These are phyloP conservation scores for Cyberlindnera petersonii DNA, from an alignment of 805 yeast species.

Conservation along the genomic window DNA sequence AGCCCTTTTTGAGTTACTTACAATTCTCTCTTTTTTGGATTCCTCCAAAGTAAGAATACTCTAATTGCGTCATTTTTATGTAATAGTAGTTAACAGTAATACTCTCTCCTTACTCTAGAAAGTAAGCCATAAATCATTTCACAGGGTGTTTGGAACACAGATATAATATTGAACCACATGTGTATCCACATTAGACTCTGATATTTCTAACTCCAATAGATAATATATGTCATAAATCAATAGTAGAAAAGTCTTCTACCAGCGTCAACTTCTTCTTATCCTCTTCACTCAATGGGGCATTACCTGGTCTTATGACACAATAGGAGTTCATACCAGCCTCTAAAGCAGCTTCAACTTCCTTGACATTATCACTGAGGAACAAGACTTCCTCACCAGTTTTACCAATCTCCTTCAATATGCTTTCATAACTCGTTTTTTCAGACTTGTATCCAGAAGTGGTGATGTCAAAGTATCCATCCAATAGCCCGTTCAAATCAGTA, in stretches of 20 bases:
- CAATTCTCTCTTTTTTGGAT: too few relatives aligned
- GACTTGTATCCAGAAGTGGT: slow-evolving; percentile 75
- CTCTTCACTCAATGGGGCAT: slow-evolving; percentile 43
- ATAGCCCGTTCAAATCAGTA: slow-evolving; percentile 47
- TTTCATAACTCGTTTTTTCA: slow-evolving; percentile 51
- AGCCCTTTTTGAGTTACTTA: too few relatives aligned
- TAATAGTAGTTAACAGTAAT: too few relatives aligned
- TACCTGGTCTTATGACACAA: slow-evolving; percentile 74
- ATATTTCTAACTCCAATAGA: too few relatives aligned
- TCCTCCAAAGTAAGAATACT: too few relatives aligned
- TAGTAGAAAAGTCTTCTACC: slow-evolving; percentile 30
- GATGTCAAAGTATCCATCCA: slow-evolving; percentile 80
- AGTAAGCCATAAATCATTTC: too few relatives aligned
- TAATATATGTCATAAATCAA: slow-evolving; percentile 17
- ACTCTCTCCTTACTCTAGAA: too few relatives aligned
- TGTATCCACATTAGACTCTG: too few relatives aligned
- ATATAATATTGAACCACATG: too few relatives aligned
- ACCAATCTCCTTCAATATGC: slow-evolving; percentile 44
- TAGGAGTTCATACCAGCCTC: slow-evolving; percentile 55
- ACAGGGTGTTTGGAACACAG: too few relatives aligned
- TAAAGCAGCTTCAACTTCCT: slow-evolving; percentile 73
- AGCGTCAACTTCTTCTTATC: slow-evolving; percentile 28
- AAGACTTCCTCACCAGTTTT: slow-evolving; percentile 36
- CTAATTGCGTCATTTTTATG: too few relatives aligned
- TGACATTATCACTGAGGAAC: slow-evolving; percentile 77